Evolutionary conservation across 1,284 basidiomycete species (phyloP), one percentile per base, ranked within the genome.

Genomic region (Rhodotorula sp.): DNA sequence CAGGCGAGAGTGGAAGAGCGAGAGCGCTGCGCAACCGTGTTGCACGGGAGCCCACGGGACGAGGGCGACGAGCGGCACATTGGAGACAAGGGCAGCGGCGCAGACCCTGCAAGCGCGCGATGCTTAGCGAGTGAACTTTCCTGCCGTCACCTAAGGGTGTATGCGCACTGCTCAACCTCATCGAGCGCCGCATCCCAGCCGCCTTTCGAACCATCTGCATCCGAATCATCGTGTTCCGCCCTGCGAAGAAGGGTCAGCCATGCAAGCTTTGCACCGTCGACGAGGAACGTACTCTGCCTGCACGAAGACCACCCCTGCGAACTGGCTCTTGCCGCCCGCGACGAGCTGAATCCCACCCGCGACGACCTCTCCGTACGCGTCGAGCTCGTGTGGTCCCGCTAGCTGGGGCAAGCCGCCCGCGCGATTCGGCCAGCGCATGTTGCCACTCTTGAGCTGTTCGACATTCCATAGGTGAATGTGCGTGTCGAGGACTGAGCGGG

Each of bases 11-110:
- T 74, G 41, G 70, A 70, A 76, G 12, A 34, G 19, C 2, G 59
- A 19, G 41, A 76, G 42, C 7, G 65, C 70, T 16, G 48, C 19
- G 3, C 66, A 48, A 17, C 73, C 74, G 25, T 62, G 65, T 10
- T 74, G 74, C 1, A 74, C 61, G 0, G 74, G 74, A 9, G 73
- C 73, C 74, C 74, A 76, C 10, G 74, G 74, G 0, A 66, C 70
- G 55, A 76, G n/a, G 7, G 67, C 74, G n/a, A 76, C 44, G 7
- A 62, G n/a, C 9, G 52, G 50, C 0, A 71, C 46, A 9, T 59
- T 61, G 5, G 48, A 23, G 1, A 48, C 25, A 7, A 73, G 69
- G 0, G 70, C 68, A 0, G 67, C 65, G 19, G 58, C 34, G 41
- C 70, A 72, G 4, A 75, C 74, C 1, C 74, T 75, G 56, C 14